Evolutionary conservation across 2,329 filamentous ascomycete genomes (phyloP), one percentile per base, ranked within the genome.

Genomic region (Nothomitra cinnamomea): DNA sequence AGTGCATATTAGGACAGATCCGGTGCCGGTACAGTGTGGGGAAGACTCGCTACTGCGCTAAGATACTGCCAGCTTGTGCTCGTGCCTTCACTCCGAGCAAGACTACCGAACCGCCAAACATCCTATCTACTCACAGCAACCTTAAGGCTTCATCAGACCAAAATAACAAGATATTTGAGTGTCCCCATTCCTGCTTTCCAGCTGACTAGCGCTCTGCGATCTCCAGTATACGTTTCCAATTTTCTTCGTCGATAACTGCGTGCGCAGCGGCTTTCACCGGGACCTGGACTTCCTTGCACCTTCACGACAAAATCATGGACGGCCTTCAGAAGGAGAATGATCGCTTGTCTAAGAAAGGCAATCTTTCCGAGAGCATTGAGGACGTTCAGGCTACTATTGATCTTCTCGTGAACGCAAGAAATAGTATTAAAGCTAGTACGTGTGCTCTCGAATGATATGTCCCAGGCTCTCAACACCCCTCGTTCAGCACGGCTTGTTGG

Each of bases 371-470:
- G 54, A 82, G 82, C 40, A 80, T 94, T 55, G 71, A 79, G 35
- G 82, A 94, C 74, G 84, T 94, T 17, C 87, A 96, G 64, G 77
- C 79, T 56, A 83, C 89, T 40, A 87, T 98, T 60, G 78, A 87
- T 57, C 69, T 86, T 55, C 78, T 98, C 25, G 77, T 79, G 58
- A 74, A 75, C 49, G 86, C 89, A 40, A 77, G 87, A 54, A 80
- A 87, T 57, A 74, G 79, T 58, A 83, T 95, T 56, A 81, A 82
- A 58, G 70, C 75, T 60, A 81, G 87, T 87, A 67, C 56, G 70
- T 52, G 15, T 36, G 28, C n/a, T 49, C 5, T 49, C 17, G 15
- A 15, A 41, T 41, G 38, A 41, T 41, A 3, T 19, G 5, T n/a
- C 5, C n/a, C n/a, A n/a, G n/a, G n/a, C n/a, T n/a, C n/a, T n/a